Percentiles rank a stretch among this genome's conserved stretches.
These are phyloP conservation scores for Myxozyma neotropica DNA, from an alignment of 805 yeast genomes.

Conservation along the genomic window DNA sequence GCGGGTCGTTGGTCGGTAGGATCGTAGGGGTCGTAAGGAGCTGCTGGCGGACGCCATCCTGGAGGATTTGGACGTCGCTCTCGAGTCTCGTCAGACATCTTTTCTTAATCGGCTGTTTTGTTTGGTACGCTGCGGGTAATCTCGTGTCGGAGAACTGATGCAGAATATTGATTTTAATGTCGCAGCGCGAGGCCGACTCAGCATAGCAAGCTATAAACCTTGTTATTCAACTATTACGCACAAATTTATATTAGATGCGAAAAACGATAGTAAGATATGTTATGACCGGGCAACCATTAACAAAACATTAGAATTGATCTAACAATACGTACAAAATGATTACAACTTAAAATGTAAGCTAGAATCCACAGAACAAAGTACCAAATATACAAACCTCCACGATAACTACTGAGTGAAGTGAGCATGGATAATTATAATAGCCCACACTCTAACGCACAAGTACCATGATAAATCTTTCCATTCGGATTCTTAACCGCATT, in stretches of 20 bases:
- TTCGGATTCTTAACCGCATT: conserved; percentile 58
- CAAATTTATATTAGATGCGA: too few species aligned
- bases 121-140: too few species aligned
- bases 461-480: conserved; percentile 60
- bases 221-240: background rate
- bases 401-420: too few species aligned
- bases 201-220: conserved; percentile 5
- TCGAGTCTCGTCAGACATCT: conserved; percentile 4
- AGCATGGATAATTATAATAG: too few species aligned
- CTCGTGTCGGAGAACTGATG: too few species aligned
- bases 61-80: conserved; percentile 61
- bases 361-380: too few species aligned
- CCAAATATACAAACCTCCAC: too few species aligned
- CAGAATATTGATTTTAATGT: too few species aligned
- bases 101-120: background rate
- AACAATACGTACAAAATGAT: background rate
- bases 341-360: too few species aligned
- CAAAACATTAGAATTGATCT: background rate
- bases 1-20: conserved; percentile 76
- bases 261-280: too few species aligned
- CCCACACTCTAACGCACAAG: conserved; percentile 68
- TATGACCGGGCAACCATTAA: background rate
- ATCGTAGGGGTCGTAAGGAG: conserved; percentile 86
- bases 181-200: too few species aligned
- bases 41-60: conserved; percentile 79